A percentile compares a stretch with the other conserved stretches of the same genome.
These are phyloP conservation scores for Arctostaphylos glauca DNA, from an alignment of 148 eudicot species.

Conservation along the genomic window DNA sequence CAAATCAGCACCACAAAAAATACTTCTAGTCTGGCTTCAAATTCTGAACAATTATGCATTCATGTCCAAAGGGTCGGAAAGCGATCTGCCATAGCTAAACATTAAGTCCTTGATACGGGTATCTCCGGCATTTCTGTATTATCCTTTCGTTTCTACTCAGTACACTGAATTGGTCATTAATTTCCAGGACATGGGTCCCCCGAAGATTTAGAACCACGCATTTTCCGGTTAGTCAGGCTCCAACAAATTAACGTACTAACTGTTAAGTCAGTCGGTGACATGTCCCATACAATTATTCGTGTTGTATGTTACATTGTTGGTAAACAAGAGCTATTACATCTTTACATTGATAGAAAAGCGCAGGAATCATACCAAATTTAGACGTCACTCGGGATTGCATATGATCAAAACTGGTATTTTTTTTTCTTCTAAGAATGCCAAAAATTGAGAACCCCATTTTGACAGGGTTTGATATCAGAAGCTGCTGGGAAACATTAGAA, in stretches of 20 bases:
- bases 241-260: neutral
- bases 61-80: conserved; percentile 37
- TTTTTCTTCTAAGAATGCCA: no score
- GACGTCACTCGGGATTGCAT: no score
- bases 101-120: conserved; percentile 10
- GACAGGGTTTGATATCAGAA: no score
- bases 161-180: neutral
- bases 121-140: conserved; percentile 19
- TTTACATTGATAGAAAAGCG: no score
- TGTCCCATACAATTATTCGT: neutral
- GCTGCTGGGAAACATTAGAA: no score
- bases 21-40: conserved; percentile 15
- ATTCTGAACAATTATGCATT: neutral
- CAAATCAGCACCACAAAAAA: conserved; percentile 27
- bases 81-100: conserved; percentile 18
- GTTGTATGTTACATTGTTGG: neutral
- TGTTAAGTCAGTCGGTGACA: neutral
- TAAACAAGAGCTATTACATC: neutral
- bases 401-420: no score
- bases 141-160: conserved; percentile 13
- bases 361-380: no score
- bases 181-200: neutral
- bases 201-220: neutral
- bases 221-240: no score
- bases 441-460: no score